Evolutionary conservation across 371 early-diverging fungal species (phyloP).

Genomic region (Mycotypha africana): DNA sequence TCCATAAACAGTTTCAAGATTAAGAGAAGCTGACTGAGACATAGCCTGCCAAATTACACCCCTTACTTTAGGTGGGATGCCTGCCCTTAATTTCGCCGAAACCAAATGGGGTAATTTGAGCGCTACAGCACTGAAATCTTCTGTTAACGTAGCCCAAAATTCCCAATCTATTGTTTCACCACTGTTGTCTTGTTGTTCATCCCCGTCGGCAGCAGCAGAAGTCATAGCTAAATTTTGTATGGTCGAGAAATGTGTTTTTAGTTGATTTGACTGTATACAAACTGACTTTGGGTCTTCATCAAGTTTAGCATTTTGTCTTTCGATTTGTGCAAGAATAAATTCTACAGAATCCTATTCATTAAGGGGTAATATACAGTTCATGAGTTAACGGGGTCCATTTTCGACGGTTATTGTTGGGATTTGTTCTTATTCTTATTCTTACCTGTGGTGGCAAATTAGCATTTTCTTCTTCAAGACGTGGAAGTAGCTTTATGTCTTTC

Average conservation of each 20-base stretch:
- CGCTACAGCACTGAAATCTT: constrained; percentile 71
- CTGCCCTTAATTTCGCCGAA: constrained; percentile 68
- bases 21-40: constrained; percentile 69
- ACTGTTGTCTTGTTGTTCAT: too few species aligned
- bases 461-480: constrained; percentile 38
- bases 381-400: too few species aligned
- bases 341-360: constrained; percentile 51
- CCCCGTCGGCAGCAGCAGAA: constrained; percentile 13
- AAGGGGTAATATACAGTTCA: neutral
- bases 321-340: constrained; percentile 54
- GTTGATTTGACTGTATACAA: constrained; percentile 49
- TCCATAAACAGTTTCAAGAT: constrained; percentile 80
- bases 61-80: constrained; percentile 81
- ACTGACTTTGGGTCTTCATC: constrained; percentile 57
- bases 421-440: too few species aligned
- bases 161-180: constrained; percentile 73
- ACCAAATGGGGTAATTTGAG: constrained; percentile 57
- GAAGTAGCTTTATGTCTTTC: constrained; percentile 32
- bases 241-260: constrained; percentile 44
- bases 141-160: constrained; percentile 89
- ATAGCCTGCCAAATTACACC: constrained; percentile 94
- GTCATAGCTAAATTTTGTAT: constrained; percentile 34
- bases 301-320: constrained; percentile 52
- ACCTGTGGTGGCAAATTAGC: constrained; percentile 37
- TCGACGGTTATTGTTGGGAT: too few species aligned